Conservation (phyloP, 768 basidiomycete species). For the Suillus americanus region DNA sequence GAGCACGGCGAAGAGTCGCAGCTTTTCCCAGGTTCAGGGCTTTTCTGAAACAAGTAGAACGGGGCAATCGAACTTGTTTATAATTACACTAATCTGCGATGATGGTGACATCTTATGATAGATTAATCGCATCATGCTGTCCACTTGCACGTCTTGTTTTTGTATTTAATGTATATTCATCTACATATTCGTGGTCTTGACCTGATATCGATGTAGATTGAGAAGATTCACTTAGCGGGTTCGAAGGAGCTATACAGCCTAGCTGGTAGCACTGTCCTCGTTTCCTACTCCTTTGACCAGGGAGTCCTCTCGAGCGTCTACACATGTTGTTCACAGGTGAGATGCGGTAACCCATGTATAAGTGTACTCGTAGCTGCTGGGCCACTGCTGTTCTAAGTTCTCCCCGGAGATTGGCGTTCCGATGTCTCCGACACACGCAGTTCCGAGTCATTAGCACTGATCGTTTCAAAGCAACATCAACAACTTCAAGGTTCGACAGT, state of each 20-base stretch:
- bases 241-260: not conserved
- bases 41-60: slow-evolving; percentile 30
- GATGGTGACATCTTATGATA: slow-evolving; percentile 9
- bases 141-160: slow-evolving; percentile 11
- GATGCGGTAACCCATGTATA: not conserved
- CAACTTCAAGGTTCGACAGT: not conserved
- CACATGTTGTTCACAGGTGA: not conserved
- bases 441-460: not conserved
- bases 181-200: slow-evolving; percentile 6
- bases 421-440: not conserved
- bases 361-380: not conserved
- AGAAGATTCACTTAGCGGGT: not conserved
- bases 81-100: slow-evolving; percentile 3
- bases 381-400: not conserved
- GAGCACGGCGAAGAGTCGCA: slow-evolving; percentile 33
- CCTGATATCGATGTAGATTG: not conserved
- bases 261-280: not conserved
- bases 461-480: not conserved
- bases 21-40: slow-evolving; percentile 43
- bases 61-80: not conserved
- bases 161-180: slow-evolving; percentile 24
- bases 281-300: not conserved
- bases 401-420: not conserved
- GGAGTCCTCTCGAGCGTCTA: not conserved
- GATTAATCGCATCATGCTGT: slow-evolving; percentile 16